Evolutionary conservation across 169 alveolate species (phyloP).

Genomic region (Blepharisma undulans): DNA sequence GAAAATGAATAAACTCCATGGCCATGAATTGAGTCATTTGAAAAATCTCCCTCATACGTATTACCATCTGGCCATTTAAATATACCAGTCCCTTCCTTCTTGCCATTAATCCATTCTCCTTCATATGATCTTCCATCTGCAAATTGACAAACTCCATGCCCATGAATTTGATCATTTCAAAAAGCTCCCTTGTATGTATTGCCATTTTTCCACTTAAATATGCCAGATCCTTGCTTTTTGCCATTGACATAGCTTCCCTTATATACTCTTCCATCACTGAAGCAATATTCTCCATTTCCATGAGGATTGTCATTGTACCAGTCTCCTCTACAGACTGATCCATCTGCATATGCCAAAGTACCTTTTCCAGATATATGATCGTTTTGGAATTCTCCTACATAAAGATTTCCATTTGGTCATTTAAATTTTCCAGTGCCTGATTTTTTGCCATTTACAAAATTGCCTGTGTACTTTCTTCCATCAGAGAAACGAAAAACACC

Average conservation of each 20-base stretch:
- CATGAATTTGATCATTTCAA: background rate
- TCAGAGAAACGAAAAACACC: constrained; percentile 44
- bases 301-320: constrained; percentile 40
- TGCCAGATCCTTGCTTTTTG: constrained; percentile 19
- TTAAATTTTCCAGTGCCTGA: constrained; percentile 46
- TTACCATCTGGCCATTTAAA: background rate
- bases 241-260: background rate
- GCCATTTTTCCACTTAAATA: background rate
- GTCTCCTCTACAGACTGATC: constrained; percentile 44
- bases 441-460: constrained; percentile 30
- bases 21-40: background rate
- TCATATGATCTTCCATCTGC: background rate
- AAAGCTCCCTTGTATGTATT: background rate
- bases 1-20: background rate
- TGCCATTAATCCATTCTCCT: background rate
- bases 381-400: constrained; percentile 46
- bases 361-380: constrained; percentile 55
- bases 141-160: background rate
- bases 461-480: constrained; percentile 51
- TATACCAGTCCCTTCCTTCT: background rate
- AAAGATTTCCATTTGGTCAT: constrained; percentile 39
- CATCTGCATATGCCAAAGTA: constrained; percentile 37
- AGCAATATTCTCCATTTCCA: constrained; percentile 44
- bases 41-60: background rate
- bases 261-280: constrained; percentile 26